Base-by-base conservation (phyloP, 2,329 filamentous ascomycete genomes). In the Clonostachys chloroleuca region DNA sequence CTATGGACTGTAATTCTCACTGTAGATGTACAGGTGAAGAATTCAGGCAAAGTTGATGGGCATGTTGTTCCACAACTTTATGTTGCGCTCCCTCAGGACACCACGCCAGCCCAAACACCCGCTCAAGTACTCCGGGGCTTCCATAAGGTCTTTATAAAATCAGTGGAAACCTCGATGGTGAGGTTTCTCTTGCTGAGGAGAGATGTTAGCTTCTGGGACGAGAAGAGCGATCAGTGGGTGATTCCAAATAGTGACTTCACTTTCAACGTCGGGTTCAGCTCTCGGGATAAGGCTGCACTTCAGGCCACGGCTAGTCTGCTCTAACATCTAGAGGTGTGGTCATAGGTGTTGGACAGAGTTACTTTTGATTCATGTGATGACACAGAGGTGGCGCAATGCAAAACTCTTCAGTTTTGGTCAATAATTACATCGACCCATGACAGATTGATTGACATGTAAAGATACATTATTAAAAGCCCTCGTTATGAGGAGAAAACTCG, bases 181-280 rank as follows among this genome's bases (percentile, higher is more conserved):
- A 70, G 68, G 6, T 74, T 87, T 55, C 65, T 68, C 1, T 53
- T 87, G 45, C 82, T 74, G 13, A 73, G 83, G 46, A 75, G 81
- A 52, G 83, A 87, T 59, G 54, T 87, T 48, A 86, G 82, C 54
- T 83, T 83, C 51, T 87, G 84, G 84, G 81, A 83, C 56, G 73
- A 78, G 3, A 61, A 67, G 4, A 61, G 63, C 46, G 80, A 84
- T 64, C 84, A 86, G 54, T 86, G 83, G 83, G 71, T 78, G 6
- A 57, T 62, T 20, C 47, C 47, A 10, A 13, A 13, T 14, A 43
- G 47, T n/a, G 37, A 35, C 4, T 60, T 56, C 37, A 59, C 54
- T 51, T 52, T 60, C 30, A 57, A 54, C 51, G 41, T 59, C 13
- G 57, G 57, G 2, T 42, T 49, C 30, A 49, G 44, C 45, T 47